Base-by-base conservation (phyloP, 169 alveolate genomes). In the Cryptosporidium viatorum region DNA sequence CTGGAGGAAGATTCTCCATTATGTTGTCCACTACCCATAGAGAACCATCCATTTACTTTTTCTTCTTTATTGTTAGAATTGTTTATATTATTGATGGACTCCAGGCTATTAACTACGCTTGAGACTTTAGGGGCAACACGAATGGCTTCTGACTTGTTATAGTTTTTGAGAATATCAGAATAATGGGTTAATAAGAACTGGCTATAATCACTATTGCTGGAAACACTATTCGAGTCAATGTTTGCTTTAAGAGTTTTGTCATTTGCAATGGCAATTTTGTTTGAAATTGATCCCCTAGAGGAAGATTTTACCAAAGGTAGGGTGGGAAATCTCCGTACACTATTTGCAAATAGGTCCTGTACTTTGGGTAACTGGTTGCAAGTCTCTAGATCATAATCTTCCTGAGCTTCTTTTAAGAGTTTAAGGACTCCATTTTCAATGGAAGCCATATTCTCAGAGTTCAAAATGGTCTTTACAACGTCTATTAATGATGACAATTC, bases 201-300 rank as follows among this genome's bases (percentile, higher is more conserved):
- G 48, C 33, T n/a, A 29, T 10, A n/a, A 12, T 37, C 50, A 14
- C 5, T n/a, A n/a, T 33, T 65, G 35, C 35, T 5, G 1, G 37
- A 55, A 52, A 73, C 55, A 6, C 59, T 26, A 4, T 58, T 73
- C 14, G 39, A 59, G 31, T 73, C 86, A 4, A 73, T 37, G 23
- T 50, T 59, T n/a, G 70, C 70, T 41, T 73, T 73, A 33, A 73
- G 70, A 33, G 33, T 39, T 59, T 37, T 73, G 21, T 73, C 86
- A 55, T 73, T 31, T 55, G 86, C 86, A 7, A 37, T 55, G 23
- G 86, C 10, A 18, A 73, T 59, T 18, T 52, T 52, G 59, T 35
- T 73, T n/a, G 86, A 73, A 14, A 73, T 33, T 0, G 86, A 52
- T 26, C 86, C 86, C 35, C 9, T 33, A 21, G 68, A 52, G 18